Evolutionary conservation across 2,329 filamentous ascomycete genomes (phyloP).

Genomic region (Monosporascus sp.): DNA sequence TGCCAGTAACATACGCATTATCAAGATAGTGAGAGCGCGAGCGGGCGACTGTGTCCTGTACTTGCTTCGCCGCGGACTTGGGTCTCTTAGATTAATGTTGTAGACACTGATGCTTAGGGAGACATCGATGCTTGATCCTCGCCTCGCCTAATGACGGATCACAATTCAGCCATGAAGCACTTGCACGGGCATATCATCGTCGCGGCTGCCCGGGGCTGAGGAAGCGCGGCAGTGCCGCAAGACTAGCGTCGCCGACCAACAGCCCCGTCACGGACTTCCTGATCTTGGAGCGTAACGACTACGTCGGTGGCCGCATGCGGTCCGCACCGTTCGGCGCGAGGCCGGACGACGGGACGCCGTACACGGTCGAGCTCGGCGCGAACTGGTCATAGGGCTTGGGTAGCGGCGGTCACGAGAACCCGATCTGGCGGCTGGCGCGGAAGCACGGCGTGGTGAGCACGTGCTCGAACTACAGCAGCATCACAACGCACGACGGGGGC

Average conservation of each 20-base stretch:
- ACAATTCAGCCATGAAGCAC: neutral
- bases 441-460: constrained; percentile 52
- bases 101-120: too few relatives aligned
- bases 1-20: too few relatives aligned
- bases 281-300: constrained; percentile 58
- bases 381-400: constrained; percentile 50
- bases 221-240: constrained; percentile 19
- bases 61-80: too few relatives aligned
- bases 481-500: constrained; percentile 55
- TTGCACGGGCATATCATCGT: neutral
- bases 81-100: too few relatives aligned
- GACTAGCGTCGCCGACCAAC: constrained; percentile 45
- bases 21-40: too few relatives aligned
- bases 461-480: constrained; percentile 53
- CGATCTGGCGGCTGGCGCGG: constrained; percentile 57
- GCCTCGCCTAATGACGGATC: too few relatives aligned
- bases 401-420: constrained; percentile 44
- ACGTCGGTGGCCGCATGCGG: constrained; percentile 58
- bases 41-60: too few relatives aligned
- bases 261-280: constrained; percentile 58
- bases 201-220: neutral
- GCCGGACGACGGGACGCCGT: constrained; percentile 46
- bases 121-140: too few relatives aligned
- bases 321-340: constrained; percentile 51
- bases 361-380: constrained; percentile 59